A percentile compares a stretch with the other conserved stretches of the same genome.
Conservation (phyloP, 768 basidiomycete genomes). For the Gloeopeniophorella convolvens region DNA sequence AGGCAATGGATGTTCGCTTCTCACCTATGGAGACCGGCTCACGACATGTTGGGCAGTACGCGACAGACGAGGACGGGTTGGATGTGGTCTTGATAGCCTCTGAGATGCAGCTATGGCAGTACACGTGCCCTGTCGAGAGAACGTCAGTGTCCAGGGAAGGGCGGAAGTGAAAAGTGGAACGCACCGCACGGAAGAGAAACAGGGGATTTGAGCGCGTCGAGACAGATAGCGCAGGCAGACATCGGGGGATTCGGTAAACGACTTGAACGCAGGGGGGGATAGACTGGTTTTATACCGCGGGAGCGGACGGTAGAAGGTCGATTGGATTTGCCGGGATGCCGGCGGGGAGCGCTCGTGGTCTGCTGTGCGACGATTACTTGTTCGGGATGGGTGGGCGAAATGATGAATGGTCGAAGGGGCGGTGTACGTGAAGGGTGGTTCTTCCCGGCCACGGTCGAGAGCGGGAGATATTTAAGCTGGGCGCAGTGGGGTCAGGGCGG, state of each 20-base stretch:
- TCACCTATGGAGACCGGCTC: conserved; percentile 8
- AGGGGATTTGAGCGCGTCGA: conserved; percentile 12
- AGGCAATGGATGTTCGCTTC: not conserved
- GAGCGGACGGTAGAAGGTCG: not conserved
- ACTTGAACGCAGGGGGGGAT: not conserved
- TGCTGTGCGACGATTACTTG: too few species aligned
- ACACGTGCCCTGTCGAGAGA: conserved; percentile 7
- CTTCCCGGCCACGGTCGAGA: too few species aligned
- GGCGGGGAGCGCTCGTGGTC: not conserved
- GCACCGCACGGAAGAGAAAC: conserved; percentile 20
- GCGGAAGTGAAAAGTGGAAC: not conserved
- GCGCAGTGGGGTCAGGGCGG: too few species aligned
- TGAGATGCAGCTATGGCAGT: conserved; percentile 13
- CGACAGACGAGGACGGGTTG: not conserved
- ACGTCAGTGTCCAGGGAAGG: not conserved
- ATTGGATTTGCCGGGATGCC: not conserved
- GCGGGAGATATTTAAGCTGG: too few species aligned
- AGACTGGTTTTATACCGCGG: not conserved
- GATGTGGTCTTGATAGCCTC: not conserved
- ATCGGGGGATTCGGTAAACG: conserved; percentile 1
- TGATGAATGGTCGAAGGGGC: too few species aligned
- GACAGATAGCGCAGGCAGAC: conserved; percentile 19
- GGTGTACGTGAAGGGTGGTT: too few species aligned
- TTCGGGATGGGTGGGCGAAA: too few species aligned
- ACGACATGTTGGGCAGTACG: conserved; percentile 16